A percentile compares a stretch with the other conserved stretches of the same genome.
phyloP scores from a whole-genome alignment of 306 rosid species.

The Cucumis melo region DNA sequence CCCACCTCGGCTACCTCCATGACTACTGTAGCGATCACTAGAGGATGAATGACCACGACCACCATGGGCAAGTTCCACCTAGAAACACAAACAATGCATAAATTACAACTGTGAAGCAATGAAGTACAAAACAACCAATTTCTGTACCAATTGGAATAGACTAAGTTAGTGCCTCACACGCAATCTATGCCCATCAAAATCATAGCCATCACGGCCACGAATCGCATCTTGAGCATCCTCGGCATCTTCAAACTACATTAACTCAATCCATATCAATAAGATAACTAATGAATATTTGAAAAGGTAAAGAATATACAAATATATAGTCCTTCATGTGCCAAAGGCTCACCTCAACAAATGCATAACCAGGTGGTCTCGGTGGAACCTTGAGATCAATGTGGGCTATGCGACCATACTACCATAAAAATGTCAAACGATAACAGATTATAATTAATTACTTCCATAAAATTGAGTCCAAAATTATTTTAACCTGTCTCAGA shows the following conservation, averaged over 20 bases:
- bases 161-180: conserved; percentile 31
- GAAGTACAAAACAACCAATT: conserved; percentile 1
- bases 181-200: conserved; percentile 94
- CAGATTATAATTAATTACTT: not conserved
- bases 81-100: not conserved
- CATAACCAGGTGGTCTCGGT: conserved; percentile 99
- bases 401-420: conserved; percentile 80
- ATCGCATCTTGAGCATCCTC: conserved; percentile 98
- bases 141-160: not conserved
- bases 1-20: conserved; percentile 71
- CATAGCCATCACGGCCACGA: conserved; percentile 98
- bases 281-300: not conserved
- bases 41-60: conserved; percentile 96
- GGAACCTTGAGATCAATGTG: conserved; percentile 96
- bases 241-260: conserved; percentile 74
- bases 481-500: not conserved
- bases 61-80: conserved; percentile 98
- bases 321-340: not conserved
- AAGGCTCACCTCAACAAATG: conserved; percentile 84
- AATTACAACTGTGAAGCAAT: not conserved
- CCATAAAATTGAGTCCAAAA: not conserved
- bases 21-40: conserved; percentile 59
- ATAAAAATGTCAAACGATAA: conserved; percentile 1
- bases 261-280: not conserved
- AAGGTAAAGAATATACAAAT: not conserved